Evolutionary conservation across 768 basidiomycete genomes (phyloP), one percentile per base, ranked within the genome.

Genomic region (Leccinum boreale): DNA sequence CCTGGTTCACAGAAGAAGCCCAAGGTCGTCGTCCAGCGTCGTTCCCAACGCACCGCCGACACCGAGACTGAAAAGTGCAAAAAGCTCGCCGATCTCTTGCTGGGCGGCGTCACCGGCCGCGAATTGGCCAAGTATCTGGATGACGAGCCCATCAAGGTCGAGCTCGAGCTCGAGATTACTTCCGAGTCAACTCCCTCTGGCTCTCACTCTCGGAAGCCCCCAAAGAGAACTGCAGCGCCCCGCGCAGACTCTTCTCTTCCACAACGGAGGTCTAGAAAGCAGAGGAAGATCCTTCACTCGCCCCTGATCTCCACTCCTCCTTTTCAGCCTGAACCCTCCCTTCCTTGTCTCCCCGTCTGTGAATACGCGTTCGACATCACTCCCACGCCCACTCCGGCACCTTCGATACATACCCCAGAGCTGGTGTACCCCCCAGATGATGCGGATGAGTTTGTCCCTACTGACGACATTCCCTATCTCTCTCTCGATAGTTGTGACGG

Each of bases 21-120:
- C 35, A 70, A 67, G 56, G 57, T 44, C 14, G 5, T 60, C 14
- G 4, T 59, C 26, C 68, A 63, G 78, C 75, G 75, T 61, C 79
- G 74, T 59, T 59, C 55, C 33, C 67, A 61, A 56, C 71, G 65
- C 46, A 69, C 66, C 46, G 61, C 67, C 55, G 66, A 70, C 35
- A 67, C 65, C 17, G 78, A 79, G 45, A 67, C 66, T 53, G 74
- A 69, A 55, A 76, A 74, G 51, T 82, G 78, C 59, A 70, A 73
- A 56, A 67, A 63, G 44, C 61, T 79, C 9, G 77, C 77, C 5
- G 61, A 70, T 19, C 63, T 79, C 15, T 57, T 77, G 29, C 62
- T 73, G 63, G 61, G 67, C 33, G 76, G 76, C 24, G 55, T 71
- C 56, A 63, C 72, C n/a, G 69, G 71, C 53, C 62, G 64, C 54